A percentile compares a stretch with the other conserved stretches of the same genome.
Conservation (phyloP, 768 basidiomycete genomes). For the Rhodocollybia butyracea region DNA sequence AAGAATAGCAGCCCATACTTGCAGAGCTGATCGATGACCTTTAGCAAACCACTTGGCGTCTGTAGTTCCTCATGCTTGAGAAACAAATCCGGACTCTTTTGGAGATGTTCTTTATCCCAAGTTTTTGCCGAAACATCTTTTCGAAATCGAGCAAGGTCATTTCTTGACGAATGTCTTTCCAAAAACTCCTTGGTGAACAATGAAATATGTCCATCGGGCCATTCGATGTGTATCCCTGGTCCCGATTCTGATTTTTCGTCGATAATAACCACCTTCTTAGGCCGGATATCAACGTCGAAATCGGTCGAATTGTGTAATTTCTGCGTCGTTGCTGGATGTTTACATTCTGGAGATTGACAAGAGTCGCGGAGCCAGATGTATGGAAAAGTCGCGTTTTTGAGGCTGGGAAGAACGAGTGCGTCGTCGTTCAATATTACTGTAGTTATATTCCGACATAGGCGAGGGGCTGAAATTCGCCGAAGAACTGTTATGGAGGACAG, state of each 20-base stretch:
- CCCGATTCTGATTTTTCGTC: conserved; percentile 36
- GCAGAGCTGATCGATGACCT: conserved; percentile 67
- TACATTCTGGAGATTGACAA: conserved; percentile 67
- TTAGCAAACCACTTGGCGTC: conserved; percentile 42
- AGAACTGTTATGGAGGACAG: no score
- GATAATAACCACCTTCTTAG: conserved; percentile 35
- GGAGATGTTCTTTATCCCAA: conserved; percentile 46
- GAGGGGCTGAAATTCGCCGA: not conserved
- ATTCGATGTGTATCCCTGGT: conserved; percentile 30
- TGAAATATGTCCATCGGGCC: conserved; percentile 62
- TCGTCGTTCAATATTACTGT: not conserved
- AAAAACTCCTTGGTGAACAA: conserved; percentile 50
- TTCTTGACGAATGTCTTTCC: conserved; percentile 39
- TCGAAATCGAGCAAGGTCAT: conserved; percentile 39
- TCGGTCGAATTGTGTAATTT: conserved; percentile 73
- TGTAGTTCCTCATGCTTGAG: conserved; percentile 52
- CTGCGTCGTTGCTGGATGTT: conserved; percentile 78
- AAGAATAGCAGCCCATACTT: conserved; percentile 74
- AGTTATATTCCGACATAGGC: not conserved
- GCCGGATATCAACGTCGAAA: conserved; percentile 47
- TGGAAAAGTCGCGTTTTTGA: conserved; percentile 42
- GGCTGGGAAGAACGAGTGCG: not conserved
- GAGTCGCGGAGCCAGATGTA: conserved; percentile 84
- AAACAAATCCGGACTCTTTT: conserved; percentile 41
- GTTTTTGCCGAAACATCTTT: conserved; percentile 31